Conservation (phyloP, 345 rosid genomes). For the Xanthoceras sorbifolium region DNA sequence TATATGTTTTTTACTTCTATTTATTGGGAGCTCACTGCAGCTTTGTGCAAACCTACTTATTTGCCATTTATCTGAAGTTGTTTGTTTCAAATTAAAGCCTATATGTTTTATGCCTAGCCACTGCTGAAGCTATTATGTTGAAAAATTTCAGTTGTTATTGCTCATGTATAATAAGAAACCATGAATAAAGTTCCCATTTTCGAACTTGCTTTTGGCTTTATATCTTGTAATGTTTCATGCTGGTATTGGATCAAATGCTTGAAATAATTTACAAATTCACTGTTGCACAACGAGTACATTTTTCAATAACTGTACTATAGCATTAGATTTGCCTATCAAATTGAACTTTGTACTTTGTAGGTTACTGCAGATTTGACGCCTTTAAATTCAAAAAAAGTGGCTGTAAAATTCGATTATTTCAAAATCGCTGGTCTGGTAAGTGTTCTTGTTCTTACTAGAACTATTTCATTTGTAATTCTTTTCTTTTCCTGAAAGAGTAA, state of each 20-base stretch:
- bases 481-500: neutral
- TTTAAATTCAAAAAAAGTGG: constrained; percentile 69
- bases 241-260: neutral
- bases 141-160: neutral
- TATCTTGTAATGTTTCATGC: neutral
- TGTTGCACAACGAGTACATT: neutral
- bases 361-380: constrained; percentile 90
- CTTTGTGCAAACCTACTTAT: neutral
- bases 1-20: neutral
- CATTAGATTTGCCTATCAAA: neutral
- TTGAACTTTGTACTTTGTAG: constrained; percentile 35
- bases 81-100: neutral
- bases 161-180: neutral
- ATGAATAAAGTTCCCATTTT: neutral
- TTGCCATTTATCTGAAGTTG: neutral
- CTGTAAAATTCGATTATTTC: constrained; percentile 78
- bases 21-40: neutral
- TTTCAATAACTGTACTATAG: neutral
- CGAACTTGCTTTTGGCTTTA: neutral
- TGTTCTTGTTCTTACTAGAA: neutral
- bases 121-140: neutral
- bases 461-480: neutral
- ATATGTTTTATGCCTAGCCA: neutral
- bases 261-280: neutral
- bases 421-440: constrained; percentile 81